A percentile compares a stretch with the other conserved stretches of the same genome.
Conservation (phyloP, 179 eudicot species). For the Beta corolliflora region DNA sequence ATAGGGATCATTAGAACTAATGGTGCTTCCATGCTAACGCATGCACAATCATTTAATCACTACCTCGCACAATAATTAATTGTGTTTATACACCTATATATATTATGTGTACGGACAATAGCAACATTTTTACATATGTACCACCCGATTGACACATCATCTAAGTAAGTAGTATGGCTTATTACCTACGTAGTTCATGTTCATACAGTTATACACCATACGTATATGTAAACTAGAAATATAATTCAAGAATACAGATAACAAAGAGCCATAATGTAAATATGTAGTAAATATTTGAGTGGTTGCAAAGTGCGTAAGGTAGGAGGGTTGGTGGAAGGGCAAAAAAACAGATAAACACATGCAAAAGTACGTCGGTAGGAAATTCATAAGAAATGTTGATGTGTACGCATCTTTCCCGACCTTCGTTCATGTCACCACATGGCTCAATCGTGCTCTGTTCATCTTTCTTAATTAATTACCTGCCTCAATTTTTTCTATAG, state of each 20-base stretch:
- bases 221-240: background rate
- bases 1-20: too few species aligned
- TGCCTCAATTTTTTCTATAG: background rate
- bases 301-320: background rate
- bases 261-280: too few species aligned
- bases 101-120: too few species aligned
- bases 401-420: conserved; percentile 27
- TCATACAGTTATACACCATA: background rate
- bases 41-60: too few species aligned
- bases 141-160: too few species aligned
- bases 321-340: conserved; percentile 16
- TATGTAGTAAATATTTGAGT: background rate
- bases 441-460: conserved; percentile 17
- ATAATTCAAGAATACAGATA: background rate
- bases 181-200: background rate
- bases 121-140: too few species aligned
- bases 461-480: background rate
- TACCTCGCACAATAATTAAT: too few species aligned
- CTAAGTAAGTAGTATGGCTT: too few species aligned
- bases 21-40: too few species aligned
- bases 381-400: background rate
- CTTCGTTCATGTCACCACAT: conserved; percentile 30
- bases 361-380: conserved; percentile 9
- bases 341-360: conserved; percentile 27
- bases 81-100: too few species aligned